A percentile compares a stretch with the other conserved stretches of the same genome.
Evolutionary conservation across 495 filamentous ascomycete genomes (phyloP).

Genomic region (Tuber umbilicatum): DNA sequence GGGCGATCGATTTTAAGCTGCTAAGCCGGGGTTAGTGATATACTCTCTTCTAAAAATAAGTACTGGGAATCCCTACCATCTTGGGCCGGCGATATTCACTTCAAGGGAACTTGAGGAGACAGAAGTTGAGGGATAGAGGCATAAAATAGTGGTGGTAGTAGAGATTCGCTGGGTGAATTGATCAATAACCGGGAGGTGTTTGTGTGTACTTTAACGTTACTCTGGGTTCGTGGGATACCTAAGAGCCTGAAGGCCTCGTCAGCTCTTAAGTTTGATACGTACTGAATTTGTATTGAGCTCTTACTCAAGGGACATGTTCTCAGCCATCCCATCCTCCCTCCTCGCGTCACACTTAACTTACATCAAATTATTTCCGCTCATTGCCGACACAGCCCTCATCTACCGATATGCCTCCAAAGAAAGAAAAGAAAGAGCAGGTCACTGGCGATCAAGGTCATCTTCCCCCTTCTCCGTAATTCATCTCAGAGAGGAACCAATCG

Average conservation of each 20-base stretch:
- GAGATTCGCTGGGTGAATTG: constrained; percentile 2
- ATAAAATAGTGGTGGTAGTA: not conserved
- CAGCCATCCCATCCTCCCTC: not conserved
- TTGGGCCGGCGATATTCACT: constrained; percentile 17
- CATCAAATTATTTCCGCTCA: not conserved
- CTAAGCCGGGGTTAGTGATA: constrained; percentile 51
- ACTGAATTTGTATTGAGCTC: not conserved
- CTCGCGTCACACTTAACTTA: not conserved
- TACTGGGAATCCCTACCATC: constrained; percentile 54
- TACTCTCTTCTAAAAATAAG: constrained; percentile 66
- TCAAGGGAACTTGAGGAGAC: constrained; percentile 13
- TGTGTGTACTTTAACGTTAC: constrained; percentile 3
- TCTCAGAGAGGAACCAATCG: not conserved
- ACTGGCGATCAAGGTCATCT: constrained; percentile 40
- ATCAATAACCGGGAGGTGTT: not conserved
- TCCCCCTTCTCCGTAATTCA: not conserved
- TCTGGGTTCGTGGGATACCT: not conserved
- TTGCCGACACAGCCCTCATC: not conserved
- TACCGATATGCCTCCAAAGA: constrained; percentile 39
- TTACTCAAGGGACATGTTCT: not conserved
- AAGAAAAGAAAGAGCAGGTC: constrained; percentile 41
- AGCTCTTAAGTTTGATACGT: constrained; percentile 2
- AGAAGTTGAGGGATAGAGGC: not conserved
- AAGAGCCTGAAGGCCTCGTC: constrained; percentile 1
- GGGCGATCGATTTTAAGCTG: not conserved